These are phyloP conservation scores for Berkeleyomyces rouxiae DNA, from an alignment of 2,329 filamentous ascomycete genomes.

Conservation along the genomic window DNA sequence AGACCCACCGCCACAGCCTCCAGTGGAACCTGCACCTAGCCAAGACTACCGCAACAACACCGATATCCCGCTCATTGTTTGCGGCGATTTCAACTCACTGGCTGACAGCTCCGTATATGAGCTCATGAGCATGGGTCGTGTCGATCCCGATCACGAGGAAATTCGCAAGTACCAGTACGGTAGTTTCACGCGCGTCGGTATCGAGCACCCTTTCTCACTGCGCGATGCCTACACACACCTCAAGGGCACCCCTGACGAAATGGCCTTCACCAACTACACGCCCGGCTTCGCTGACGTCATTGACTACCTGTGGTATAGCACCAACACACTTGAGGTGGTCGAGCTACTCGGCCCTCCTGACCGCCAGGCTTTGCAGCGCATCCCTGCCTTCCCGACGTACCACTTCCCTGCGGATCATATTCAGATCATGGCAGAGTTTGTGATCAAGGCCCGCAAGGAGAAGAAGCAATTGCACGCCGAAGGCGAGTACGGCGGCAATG, in stretches of 20 bases:
- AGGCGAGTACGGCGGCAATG: conserved; percentile 37
- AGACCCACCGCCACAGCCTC: conserved; percentile 33
- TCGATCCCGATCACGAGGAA: conserved; percentile 66
- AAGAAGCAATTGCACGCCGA: conserved; percentile 47
- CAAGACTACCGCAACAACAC: conserved; percentile 73
- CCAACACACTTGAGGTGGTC: conserved; percentile 71
- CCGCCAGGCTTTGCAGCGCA: conserved; percentile 64
- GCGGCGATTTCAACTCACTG: conserved; percentile 91
- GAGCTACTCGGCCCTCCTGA: conserved; percentile 77
- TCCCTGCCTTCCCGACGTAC: conserved; percentile 84
- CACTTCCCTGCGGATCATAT: conserved; percentile 91
- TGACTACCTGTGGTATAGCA: conserved; percentile 96
- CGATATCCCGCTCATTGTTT: conserved; percentile 79
- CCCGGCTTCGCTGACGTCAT: conserved; percentile 84
- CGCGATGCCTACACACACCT: conserved; percentile 78
- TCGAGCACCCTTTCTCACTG: conserved; percentile 85
- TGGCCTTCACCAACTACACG: conserved; percentile 93
- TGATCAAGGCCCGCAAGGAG: conserved; percentile 75
- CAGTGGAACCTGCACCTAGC: conserved; percentile 56
- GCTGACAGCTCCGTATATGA: conserved; percentile 82
- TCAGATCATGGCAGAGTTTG: conserved; percentile 75
- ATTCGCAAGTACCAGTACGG: conserved; percentile 72
- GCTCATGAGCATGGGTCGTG: conserved; percentile 62
- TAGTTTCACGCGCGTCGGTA: conserved; percentile 80
- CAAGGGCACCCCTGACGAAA: conserved; percentile 63